Evolutionary conservation across 306 rosid species (phyloP).

Genomic region (Dalbergia oliveri): DNA sequence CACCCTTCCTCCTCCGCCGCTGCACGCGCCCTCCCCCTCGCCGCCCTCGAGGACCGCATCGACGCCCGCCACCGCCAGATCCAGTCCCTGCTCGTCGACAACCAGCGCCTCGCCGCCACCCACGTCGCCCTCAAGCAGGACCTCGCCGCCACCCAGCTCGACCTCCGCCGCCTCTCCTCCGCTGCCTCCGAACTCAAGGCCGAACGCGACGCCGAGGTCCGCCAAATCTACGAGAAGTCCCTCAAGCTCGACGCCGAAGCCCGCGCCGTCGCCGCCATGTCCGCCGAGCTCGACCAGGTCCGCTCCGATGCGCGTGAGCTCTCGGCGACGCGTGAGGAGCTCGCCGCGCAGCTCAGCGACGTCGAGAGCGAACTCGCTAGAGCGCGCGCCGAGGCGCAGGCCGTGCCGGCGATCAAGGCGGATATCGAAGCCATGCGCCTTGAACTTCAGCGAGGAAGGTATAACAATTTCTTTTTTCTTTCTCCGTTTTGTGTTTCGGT

Average conservation of each 20-base stretch:
- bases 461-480: constrained; percentile 8
- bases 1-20: constrained; percentile 44
- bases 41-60: constrained; percentile 69
- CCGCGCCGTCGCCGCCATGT: constrained; percentile 68
- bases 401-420: constrained; percentile 53
- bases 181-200: constrained; percentile 64
- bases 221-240: constrained; percentile 78
- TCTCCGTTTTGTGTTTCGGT: neutral
- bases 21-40: constrained; percentile 43
- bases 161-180: constrained; percentile 65
- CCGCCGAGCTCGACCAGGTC: constrained; percentile 66
- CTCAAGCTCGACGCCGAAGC: constrained; percentile 75
- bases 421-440: constrained; percentile 66
- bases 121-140: constrained; percentile 93
- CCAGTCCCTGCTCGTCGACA: constrained; percentile 77
- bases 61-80: constrained; percentile 73
- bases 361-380: constrained; percentile 55
- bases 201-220: constrained; percentile 74
- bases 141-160: constrained; percentile 66
- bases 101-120: constrained; percentile 83
- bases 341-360: constrained; percentile 56
- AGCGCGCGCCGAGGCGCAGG: constrained; percentile 57
- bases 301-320: constrained; percentile 61
- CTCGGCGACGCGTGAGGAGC: constrained; percentile 56
- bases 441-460: constrained; percentile 92